Percentiles rank a stretch among this genome's conserved stretches.
Conservation (phyloP, 352 stramenopile genomes). For the Phytophthora citrophthora region DNA sequence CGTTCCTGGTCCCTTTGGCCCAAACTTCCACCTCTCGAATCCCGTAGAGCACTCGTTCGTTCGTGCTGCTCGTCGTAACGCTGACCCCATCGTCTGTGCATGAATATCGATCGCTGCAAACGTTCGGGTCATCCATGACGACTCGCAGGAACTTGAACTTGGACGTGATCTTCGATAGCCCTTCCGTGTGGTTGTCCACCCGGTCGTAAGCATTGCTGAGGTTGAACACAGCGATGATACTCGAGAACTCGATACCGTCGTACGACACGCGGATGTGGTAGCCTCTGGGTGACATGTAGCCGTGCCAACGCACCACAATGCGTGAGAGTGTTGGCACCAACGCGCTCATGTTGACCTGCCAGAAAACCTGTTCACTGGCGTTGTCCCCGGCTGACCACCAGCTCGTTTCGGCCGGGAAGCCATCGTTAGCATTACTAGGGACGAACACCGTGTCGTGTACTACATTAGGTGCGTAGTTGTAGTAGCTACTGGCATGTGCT, state of each 20-base stretch:
- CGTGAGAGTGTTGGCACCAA: slow-evolving; percentile 51
- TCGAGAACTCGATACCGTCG: slow-evolving; percentile 66
- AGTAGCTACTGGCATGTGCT: slow-evolving; percentile 77
- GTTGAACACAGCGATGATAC: slow-evolving; percentile 53
- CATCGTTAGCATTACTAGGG: slow-evolving; percentile 72
- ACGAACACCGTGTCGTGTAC: slow-evolving; percentile 68
- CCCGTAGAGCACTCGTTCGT: slow-evolving; percentile 77
- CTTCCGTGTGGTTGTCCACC: slow-evolving; percentile 63
- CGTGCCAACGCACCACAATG: slow-evolving; percentile 80
- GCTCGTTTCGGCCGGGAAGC: slow-evolving; percentile 70
- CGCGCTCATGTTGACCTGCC: slow-evolving; percentile 77
- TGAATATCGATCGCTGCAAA: slow-evolving; percentile 46
- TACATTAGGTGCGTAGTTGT: slow-evolving; percentile 68
- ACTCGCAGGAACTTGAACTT: slow-evolving; percentile 69
- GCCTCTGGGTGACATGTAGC: slow-evolving; percentile 61
- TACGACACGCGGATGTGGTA: slow-evolving; percentile 74
- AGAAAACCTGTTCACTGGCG: slow-evolving; percentile 56
- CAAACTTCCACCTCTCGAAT: slow-evolving; percentile 84
- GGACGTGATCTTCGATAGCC: slow-evolving; percentile 46
- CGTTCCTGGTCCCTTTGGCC: slow-evolving; percentile 61
- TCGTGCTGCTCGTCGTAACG: slow-evolving; percentile 28
- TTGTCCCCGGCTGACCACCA: slow-evolving; percentile 79
- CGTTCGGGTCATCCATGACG: slow-evolving; percentile 52
- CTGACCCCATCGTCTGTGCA: slow-evolving; percentile 46
- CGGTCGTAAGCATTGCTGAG: slow-evolving; percentile 61